These are phyloP conservation scores for Rhizophora mangle DNA, from an alignment of 345 rosid genomes.

Conservation along the genomic window DNA sequence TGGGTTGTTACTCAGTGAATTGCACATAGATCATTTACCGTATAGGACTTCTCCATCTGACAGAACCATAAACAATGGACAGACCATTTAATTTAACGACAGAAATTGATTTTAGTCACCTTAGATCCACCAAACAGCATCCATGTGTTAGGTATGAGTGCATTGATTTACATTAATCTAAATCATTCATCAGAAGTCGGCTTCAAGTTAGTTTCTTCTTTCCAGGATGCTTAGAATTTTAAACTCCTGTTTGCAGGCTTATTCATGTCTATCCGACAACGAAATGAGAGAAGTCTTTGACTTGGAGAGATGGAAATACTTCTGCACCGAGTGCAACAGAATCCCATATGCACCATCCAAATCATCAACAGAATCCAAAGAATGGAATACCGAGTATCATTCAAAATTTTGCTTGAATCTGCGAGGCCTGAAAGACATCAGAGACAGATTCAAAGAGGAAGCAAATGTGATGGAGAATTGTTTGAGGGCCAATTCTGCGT, in stretches of 20 bases:
- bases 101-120: conserved; percentile 12
- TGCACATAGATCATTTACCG: background rate
- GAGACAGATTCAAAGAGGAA: conserved; percentile 73
- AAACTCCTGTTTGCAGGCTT: conserved; percentile 49
- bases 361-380: conserved; percentile 14
- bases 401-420: conserved; percentile 23
- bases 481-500: conserved; percentile 41
- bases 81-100: conserved; percentile 22
- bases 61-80: conserved; percentile 19
- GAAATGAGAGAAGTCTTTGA: conserved; percentile 61
- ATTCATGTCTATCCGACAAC: conserved; percentile 58
- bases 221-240: background rate
- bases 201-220: background rate
- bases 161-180: conserved; percentile 8
- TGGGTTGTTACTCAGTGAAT: background rate
- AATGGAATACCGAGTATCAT: conserved; percentile 17
- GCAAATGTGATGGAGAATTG: conserved; percentile 75
- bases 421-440: conserved; percentile 41
- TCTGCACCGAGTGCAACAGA: conserved; percentile 56
- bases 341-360: conserved; percentile 31
- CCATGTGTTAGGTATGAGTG: conserved; percentile 18
- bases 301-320: conserved; percentile 45
- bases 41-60: conserved; percentile 19
- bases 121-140: conserved; percentile 20
- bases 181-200: no score